Percentiles rank a stretch among this genome's conserved stretches.
phyloP scores from a whole-genome alignment of 2,329 filamentous ascomycete genomes.

The Paecilomyces fulvus region DNA sequence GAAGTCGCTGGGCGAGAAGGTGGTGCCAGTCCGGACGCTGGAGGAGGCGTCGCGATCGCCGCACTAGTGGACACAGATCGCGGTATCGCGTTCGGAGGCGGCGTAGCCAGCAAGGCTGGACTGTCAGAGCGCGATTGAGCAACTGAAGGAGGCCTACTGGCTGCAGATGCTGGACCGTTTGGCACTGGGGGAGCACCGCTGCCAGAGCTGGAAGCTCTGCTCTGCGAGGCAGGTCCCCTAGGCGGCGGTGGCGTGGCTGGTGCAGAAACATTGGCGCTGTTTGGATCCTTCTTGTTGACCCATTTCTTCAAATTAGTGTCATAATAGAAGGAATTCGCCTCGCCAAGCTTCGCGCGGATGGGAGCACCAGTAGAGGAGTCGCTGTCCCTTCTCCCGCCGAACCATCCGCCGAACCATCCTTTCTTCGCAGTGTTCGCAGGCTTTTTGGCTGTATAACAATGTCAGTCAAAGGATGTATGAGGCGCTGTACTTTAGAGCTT shows the following conservation, averaged over 20 bases:
- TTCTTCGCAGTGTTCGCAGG: conserved; percentile 30
- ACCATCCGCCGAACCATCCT: conserved; percentile 82
- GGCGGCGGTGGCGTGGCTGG: conserved; percentile 72
- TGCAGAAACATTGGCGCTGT: conserved; percentile 49
- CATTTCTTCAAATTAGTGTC: conserved; percentile 95
- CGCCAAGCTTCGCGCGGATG: conserved; percentile 89
- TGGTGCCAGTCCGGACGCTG: conserved; percentile 36
- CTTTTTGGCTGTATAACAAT: conserved; percentile 44
- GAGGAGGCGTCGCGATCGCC: conserved; percentile 26
- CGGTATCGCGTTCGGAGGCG: conserved; percentile 18
- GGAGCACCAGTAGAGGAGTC: conserved; percentile 51
- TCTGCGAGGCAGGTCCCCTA: conserved; percentile 44
- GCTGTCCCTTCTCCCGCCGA: conserved; percentile 56
- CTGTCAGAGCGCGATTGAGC: conserved; percentile 20
- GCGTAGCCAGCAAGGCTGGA: conserved; percentile 23
- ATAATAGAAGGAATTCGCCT: conserved; percentile 87
- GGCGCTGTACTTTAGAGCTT: conserved; percentile 15
- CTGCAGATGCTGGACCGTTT: conserved; percentile 7
- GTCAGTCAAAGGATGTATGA: conserved; percentile 7
- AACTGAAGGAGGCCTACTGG: not conserved
- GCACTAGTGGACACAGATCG: conserved; percentile 31
- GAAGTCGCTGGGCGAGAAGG: conserved; percentile 66
- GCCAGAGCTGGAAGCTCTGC: conserved; percentile 45
- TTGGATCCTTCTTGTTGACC: conserved; percentile 87
- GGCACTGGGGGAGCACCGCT: conserved; percentile 26